Percentiles rank a stretch among this genome's conserved stretches.
Conservation (phyloP, 208 protist genomes). For the Acanthamoeba royreba region DNA sequence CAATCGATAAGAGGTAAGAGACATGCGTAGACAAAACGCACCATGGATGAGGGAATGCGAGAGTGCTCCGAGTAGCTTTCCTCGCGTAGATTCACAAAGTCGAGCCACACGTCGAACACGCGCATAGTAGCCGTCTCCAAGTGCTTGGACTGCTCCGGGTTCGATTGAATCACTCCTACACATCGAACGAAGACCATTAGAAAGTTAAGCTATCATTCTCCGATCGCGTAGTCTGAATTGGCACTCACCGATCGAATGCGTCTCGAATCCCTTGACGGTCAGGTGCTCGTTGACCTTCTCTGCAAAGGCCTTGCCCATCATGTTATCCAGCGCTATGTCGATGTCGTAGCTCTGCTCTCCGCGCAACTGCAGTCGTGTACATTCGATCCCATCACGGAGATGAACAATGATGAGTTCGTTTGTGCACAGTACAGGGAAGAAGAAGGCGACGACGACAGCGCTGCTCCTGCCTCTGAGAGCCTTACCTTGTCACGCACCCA, state of each 20-base stretch:
- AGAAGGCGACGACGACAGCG: background rate
- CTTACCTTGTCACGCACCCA: slow-evolving; percentile 97
- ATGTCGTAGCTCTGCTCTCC: background rate
- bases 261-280: background rate
- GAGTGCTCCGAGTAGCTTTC: background rate
- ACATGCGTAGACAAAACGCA: slow-evolving; percentile 22
- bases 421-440: background rate
- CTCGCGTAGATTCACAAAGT: background rate
- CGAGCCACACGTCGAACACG: slow-evolving; percentile 80
- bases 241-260: background rate
- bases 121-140: slow-evolving; percentile 95
- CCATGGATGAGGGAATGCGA: background rate
- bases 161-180: slow-evolving; percentile 90
- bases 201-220: background rate
- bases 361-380: background rate
- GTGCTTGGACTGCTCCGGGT: slow-evolving; percentile 97
- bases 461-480: no score
- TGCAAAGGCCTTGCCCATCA: slow-evolving; percentile 89
- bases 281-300: slow-evolving; percentile 83
- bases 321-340: slow-evolving; percentile 95
- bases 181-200: no score
- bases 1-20: background rate
- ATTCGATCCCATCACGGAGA: background rate
- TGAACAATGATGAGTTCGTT: background rate
- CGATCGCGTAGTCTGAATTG: background rate